Evolutionary conservation across 148 eudicot genomes (phyloP).

Genomic region (Amaranthus hypochondriacus): DNA sequence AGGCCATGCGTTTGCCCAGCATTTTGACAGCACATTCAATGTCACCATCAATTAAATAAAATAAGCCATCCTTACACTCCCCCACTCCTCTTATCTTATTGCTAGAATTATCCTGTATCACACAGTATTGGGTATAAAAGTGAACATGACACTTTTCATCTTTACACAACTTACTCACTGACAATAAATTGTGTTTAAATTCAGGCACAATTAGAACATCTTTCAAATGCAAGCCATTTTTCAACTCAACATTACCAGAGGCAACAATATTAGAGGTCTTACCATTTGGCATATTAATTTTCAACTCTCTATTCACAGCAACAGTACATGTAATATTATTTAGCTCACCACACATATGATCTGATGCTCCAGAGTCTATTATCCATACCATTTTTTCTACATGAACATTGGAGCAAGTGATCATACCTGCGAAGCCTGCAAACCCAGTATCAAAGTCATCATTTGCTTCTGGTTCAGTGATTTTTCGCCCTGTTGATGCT

Average conservation of each 20-base stretch:
- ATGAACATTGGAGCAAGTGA: not conserved
- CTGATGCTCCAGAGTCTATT: not conserved
- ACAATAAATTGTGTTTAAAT: not conserved
- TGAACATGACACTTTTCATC: not conserved
- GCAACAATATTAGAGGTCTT: not conserved
- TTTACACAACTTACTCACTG: not conserved
- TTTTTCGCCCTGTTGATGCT: not conserved
- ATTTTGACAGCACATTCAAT: too few relatives aligned
- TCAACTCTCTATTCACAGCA: not conserved
- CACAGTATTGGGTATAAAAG: not conserved
- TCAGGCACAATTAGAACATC: not conserved
- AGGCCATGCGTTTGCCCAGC: too few relatives aligned
- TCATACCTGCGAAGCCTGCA: not conserved
- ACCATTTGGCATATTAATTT: not conserved
- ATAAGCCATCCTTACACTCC: not conserved
- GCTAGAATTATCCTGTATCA: not conserved
- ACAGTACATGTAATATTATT: accelerated
- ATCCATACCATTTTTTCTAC: not conserved
- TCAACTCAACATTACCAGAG: not conserved
- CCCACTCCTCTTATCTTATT: not conserved
- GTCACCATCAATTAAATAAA: not conserved
- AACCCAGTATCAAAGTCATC: not conserved
- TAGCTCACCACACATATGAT: not conserved
- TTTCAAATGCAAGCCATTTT: not conserved
- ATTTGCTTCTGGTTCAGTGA: not conserved